Evolutionary conservation across 495 filamentous ascomycete species (phyloP).

Genomic region (Aspergillus ostianus): DNA sequence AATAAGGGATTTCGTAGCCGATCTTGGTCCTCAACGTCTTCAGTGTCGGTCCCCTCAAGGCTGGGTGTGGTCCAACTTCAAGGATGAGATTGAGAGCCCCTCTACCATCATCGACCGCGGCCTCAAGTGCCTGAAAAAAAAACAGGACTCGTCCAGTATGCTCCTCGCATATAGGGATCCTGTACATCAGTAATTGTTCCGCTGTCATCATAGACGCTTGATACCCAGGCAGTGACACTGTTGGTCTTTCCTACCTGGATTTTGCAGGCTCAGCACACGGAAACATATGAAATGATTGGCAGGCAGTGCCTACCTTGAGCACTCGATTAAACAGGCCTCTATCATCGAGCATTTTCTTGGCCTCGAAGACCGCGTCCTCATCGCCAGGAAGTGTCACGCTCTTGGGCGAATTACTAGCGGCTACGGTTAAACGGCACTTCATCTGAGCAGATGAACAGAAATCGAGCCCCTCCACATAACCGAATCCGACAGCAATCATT

Average conservation of each 20-base stretch:
- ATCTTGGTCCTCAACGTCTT: slow-evolving; percentile 25
- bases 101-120: slow-evolving; percentile 27
- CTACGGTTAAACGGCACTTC: not conserved
- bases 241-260: slow-evolving; percentile 1
- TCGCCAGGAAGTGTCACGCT: slow-evolving; percentile 5
- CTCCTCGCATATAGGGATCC: slow-evolving; percentile 2
- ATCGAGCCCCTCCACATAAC: slow-evolving; percentile 7
- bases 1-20: slow-evolving; percentile 29
- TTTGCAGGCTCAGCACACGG: slow-evolving; percentile 1
- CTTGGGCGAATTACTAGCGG: slow-evolving; percentile 1
- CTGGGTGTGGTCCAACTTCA: slow-evolving; percentile 52
- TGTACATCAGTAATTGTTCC: slow-evolving; percentile 5
- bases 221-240: slow-evolving; percentile 10
- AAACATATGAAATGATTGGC: slow-evolving; percentile 5
- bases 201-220: slow-evolving; percentile 10
- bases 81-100: slow-evolving; percentile 23
- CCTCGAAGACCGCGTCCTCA: not conserved
- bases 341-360: not conserved
- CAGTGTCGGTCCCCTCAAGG: slow-evolving; percentile 39
- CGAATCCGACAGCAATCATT: slow-evolving; percentile 16
- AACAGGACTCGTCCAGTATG: slow-evolving; percentile 57
- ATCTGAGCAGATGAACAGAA: slow-evolving; percentile 3
- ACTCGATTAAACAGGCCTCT: slow-evolving; percentile 6
- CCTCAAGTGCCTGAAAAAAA: slow-evolving; percentile 38
- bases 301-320: slow-evolving; percentile 7